Percentiles rank a stretch among this genome's conserved stretches.
Conservation (phyloP, 1,139 yeast species). For the Candida tunisiensis region DNA sequence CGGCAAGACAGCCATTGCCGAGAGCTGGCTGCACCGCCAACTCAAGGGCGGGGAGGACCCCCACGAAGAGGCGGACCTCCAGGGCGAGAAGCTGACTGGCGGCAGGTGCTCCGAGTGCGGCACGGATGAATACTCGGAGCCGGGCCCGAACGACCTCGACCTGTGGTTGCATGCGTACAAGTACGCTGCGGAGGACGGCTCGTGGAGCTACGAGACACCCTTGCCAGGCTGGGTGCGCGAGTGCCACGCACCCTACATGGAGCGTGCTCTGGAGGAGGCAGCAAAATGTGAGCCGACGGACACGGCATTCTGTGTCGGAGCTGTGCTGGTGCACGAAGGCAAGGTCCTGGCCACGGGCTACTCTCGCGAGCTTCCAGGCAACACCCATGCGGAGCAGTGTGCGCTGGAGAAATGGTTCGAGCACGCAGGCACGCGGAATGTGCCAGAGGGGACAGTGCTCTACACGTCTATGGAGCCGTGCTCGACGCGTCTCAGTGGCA, state of each 20-base stretch:
- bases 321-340: conserved; percentile 57
- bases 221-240: conserved; percentile 79
- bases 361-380: conserved; percentile 84
- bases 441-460: conserved; percentile 67
- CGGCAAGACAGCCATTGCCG: conserved; percentile 53
- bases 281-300: conserved; percentile 65
- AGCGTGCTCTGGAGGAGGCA: conserved; percentile 60
- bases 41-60: no score
- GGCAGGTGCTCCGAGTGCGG: conserved; percentile 50
- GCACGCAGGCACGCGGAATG: conserved; percentile 20
- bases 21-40: conserved; percentile 46
- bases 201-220: conserved; percentile 68
- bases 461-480: conserved; percentile 99
- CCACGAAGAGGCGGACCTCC: conserved; percentile 5
- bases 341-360: conserved; percentile 61
- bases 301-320: conserved; percentile 91
- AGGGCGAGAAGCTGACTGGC: conserved; percentile 50
- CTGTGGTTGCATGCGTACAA: conserved; percentile 83
- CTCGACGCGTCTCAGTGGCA: conserved; percentile 76
- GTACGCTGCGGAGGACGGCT: conserved; percentile 27
- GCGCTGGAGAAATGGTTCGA: conserved; percentile 63
- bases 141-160: conserved; percentile 71
- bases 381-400: conserved; percentile 97
- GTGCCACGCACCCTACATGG: conserved; percentile 36
- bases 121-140: conserved; percentile 68